Conservation (phyloP, 306 rosid species). For the Ziziphus jujuba region DNA sequence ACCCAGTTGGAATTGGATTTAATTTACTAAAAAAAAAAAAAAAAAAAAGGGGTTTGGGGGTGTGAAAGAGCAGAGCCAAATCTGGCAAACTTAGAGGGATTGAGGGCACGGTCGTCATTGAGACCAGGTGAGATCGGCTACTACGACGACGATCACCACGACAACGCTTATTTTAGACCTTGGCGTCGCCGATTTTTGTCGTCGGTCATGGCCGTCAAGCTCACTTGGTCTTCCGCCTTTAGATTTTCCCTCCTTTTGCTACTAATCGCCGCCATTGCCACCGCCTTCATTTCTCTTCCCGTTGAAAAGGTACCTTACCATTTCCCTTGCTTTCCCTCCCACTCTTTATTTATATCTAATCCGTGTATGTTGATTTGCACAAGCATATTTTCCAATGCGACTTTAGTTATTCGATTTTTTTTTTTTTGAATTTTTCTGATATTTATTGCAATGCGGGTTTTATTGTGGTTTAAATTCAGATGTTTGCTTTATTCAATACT, state of each 20-base stretch:
- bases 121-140: slow-evolving; percentile 28
- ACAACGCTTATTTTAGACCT: slow-evolving; percentile 28
- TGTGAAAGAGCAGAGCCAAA: slow-evolving; percentile 4
- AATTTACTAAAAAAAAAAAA: background rate
- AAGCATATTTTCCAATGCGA: too few species aligned
- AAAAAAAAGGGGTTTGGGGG: background rate
- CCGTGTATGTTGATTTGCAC: background rate
- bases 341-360: background rate
- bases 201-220: slow-evolving; percentile 28
- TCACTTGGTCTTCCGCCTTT: slow-evolving; percentile 37
- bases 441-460: too few species aligned
- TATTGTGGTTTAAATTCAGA: too few species aligned
- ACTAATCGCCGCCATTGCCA: slow-evolving; percentile 42
- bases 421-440: too few species aligned
- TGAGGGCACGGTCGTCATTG: slow-evolving; percentile 43
- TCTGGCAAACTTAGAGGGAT: slow-evolving; percentile 46
- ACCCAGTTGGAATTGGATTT: background rate
- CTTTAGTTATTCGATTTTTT: too few species aligned
- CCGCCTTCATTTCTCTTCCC: slow-evolving; percentile 48
- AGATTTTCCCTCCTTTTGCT: slow-evolving; percentile 33
- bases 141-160: slow-evolving; percentile 31
- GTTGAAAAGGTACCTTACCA: slow-evolving; percentile 36
- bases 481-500: too few species aligned
- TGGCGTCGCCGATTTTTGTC: slow-evolving; percentile 39
- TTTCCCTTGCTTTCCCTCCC: background rate